Evolutionary conservation across 441 rosid species (phyloP).

Genomic region (Flueggea neowawraea): DNA sequence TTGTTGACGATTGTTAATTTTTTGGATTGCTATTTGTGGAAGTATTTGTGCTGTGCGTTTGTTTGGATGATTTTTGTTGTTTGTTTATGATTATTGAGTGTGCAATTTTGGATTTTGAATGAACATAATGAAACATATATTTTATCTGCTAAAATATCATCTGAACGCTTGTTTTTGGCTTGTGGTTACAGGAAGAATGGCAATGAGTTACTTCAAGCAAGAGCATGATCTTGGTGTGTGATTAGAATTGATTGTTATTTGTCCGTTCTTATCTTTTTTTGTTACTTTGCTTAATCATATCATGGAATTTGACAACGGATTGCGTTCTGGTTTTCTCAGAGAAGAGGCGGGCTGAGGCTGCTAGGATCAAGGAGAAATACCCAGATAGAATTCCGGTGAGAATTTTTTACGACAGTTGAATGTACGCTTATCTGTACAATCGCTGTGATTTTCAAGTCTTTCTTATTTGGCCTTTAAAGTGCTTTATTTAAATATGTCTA

Average conservation of each 20-base stretch:
- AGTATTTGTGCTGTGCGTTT: too few species aligned
- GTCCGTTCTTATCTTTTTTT: not conserved
- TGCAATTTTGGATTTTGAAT: too few species aligned
- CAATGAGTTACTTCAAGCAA: constrained; percentile 69
- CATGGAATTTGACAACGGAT: not conserved
- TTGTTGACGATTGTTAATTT: too few species aligned
- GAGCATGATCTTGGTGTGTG: constrained; percentile 67
- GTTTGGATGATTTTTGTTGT: too few species aligned
- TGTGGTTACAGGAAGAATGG: constrained; percentile 41
- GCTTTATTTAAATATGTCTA: too few species aligned
- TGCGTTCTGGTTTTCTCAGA: constrained; percentile 24
- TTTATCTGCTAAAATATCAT: too few species aligned
- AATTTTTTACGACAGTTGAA: not conserved
- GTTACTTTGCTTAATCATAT: too few species aligned
- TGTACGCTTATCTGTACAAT: not conserved
- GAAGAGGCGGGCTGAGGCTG: constrained; percentile 66
- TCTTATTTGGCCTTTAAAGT: too few species aligned
- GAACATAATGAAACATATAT: too few species aligned
- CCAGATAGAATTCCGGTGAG: constrained; percentile 75
- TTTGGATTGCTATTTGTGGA: too few species aligned
- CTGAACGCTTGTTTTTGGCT: constrained; percentile 1
- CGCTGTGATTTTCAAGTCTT: too few species aligned
- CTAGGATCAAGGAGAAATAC: constrained; percentile 71
- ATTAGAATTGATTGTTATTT: not conserved
- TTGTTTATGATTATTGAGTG: too few species aligned